phyloP scores from a whole-genome alignment of 148 eudicot genomes.

The Rhododendron kiyosumense region DNA sequence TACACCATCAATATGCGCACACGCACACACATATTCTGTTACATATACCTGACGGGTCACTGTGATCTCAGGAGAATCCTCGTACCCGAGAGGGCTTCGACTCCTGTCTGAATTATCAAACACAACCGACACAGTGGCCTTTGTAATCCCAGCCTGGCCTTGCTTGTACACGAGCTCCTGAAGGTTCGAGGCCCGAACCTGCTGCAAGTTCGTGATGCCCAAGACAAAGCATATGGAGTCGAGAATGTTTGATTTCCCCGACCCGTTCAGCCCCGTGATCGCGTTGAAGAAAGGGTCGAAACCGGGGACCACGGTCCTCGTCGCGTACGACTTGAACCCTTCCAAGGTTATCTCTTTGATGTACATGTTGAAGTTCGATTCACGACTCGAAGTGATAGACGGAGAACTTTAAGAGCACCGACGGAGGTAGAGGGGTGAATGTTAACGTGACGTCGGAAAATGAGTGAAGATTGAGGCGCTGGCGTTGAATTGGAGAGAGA shows the following conservation, averaged over 20 bases:
- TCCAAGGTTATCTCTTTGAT: constrained; percentile 85
- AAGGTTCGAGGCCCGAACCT: constrained; percentile 93
- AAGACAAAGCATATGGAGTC: constrained; percentile 94
- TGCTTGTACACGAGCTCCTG: constrained; percentile 98
- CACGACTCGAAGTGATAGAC: neutral
- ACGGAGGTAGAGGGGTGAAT: constrained; percentile 57
- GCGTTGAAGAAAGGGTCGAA: constrained; percentile 95
- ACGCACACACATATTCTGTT: neutral
- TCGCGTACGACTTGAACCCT: constrained; percentile 97
- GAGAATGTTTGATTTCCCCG: constrained; percentile 64
- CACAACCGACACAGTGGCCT: constrained; percentile 84
- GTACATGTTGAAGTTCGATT: constrained; percentile 29
- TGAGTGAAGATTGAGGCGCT: neutral
- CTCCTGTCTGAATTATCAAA: constrained; percentile 71
- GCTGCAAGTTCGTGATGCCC: constrained; percentile 94
- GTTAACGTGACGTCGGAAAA: constrained; percentile 6
- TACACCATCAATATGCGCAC: neutral
- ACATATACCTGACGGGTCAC: constrained; percentile 89
- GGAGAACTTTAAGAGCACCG: neutral
- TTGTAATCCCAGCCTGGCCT: constrained; percentile 97
- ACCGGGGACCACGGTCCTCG: constrained; percentile 49
- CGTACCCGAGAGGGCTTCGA: constrained; percentile 87
- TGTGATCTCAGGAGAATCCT: constrained; percentile 78
- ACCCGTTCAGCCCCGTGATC: constrained; percentile 90
- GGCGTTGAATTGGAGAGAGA: neutral